These are phyloP conservation scores for Thermoascus crustaceus DNA, from an alignment of 2,329 filamentous ascomycete genomes.

Conservation along the genomic window DNA sequence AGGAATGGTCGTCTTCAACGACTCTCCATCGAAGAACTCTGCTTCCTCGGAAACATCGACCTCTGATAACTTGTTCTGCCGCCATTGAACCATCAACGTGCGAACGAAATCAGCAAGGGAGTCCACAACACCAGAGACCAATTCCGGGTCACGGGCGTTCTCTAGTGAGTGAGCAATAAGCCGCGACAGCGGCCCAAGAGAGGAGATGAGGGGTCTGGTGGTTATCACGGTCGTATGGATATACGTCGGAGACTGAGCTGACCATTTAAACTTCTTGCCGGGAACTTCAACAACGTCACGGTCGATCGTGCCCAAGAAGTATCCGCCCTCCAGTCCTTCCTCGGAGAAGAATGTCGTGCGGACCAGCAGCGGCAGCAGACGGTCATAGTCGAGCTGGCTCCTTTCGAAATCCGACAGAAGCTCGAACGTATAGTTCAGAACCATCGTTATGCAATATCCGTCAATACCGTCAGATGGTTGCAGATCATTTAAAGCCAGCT, in stretches of 20 bases:
- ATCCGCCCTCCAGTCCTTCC: constrained; percentile 67
- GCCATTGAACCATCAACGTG: constrained; percentile 63
- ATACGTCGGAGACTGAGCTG: constrained; percentile 49
- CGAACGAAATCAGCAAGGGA: constrained; percentile 59
- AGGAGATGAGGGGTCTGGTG: constrained; percentile 50
- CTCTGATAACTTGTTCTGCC: constrained; percentile 62
- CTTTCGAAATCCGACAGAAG: constrained; percentile 56
- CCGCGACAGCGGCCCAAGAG: constrained; percentile 55
- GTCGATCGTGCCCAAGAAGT: constrained; percentile 64
- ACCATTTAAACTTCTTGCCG: constrained; percentile 57
- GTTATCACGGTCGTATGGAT: constrained; percentile 48
- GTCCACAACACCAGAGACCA: constrained; percentile 43
- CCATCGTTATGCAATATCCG: constrained; percentile 52
- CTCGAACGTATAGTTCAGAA: constrained; percentile 69
- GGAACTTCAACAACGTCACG: constrained; percentile 54
- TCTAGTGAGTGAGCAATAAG: constrained; percentile 56
- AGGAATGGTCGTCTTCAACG: constrained; percentile 58
- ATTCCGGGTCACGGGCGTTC: constrained; percentile 40
- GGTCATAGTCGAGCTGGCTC: constrained; percentile 56
- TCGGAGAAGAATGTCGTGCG: constrained; percentile 59
- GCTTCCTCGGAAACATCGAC: constrained; percentile 62
- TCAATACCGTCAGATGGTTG: constrained; percentile 44
- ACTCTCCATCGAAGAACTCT: constrained; percentile 55
- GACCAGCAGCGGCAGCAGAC: constrained; percentile 61
- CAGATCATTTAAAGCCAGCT: constrained; percentile 61